phyloP scores from a whole-genome alignment of 1,284 basidiomycete species.

The Cutaneotrichosporon cyanovorans region DNA sequence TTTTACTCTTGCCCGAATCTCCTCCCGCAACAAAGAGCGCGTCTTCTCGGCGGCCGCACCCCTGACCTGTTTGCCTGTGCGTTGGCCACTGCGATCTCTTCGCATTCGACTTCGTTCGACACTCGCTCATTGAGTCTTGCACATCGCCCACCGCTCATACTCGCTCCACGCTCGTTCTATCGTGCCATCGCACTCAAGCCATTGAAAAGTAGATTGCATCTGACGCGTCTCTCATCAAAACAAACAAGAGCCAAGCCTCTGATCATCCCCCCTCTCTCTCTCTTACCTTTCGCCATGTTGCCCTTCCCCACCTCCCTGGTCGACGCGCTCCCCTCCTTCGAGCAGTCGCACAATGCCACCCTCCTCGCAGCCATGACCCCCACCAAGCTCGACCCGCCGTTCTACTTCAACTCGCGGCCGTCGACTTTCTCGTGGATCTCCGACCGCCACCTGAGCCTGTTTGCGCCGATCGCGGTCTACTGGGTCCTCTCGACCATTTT shows the following conservation, averaged over 20 bases:
- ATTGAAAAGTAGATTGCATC: too few relatives aligned
- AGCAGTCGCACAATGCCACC: slow-evolving; percentile 28
- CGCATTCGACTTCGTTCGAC: background rate
- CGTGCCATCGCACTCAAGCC: too few relatives aligned
- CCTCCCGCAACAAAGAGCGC: too few relatives aligned
- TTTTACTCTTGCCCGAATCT: too few relatives aligned
- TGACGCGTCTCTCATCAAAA: too few relatives aligned
- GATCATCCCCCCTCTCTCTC: background rate
- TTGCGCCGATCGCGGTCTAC: slow-evolving; percentile 74
- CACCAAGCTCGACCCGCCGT: slow-evolving; percentile 28
- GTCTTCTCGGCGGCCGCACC: too few relatives aligned
- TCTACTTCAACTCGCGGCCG: slow-evolving; percentile 58
- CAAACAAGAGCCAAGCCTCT: too few relatives aligned
- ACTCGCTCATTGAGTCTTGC: background rate
- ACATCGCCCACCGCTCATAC: background rate
- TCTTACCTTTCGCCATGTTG: slow-evolving; percentile 4
- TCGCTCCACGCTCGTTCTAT: too few relatives aligned
- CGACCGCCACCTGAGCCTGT: slow-evolving; percentile 67
- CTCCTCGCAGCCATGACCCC: slow-evolving; percentile 37
- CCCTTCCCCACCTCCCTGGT: slow-evolving; percentile 9
- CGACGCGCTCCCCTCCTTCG: slow-evolving; percentile 15
- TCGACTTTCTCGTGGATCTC: slow-evolving; percentile 56
- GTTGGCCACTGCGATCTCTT: background rate
- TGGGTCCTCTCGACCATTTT: slow-evolving; percentile 79
- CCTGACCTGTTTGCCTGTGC: too few relatives aligned